Evolutionary conservation across 2,329 filamentous ascomycete species (phyloP).

Genomic region (Arthrobotrys megalospora): DNA sequence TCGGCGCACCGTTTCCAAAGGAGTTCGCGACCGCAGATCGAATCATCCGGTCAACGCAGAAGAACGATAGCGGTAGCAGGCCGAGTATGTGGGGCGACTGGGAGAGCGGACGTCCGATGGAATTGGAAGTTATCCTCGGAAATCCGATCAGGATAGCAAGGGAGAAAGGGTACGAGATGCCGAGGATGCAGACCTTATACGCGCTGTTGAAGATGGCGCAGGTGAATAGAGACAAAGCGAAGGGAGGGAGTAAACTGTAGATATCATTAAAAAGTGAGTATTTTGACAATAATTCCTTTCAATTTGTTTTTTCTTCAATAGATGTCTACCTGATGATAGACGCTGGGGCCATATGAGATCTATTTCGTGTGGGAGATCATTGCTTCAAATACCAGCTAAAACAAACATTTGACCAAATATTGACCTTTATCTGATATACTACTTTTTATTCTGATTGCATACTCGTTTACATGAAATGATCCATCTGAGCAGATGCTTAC

Average conservation of each 20-base stretch:
- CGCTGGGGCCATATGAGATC: conserved; percentile 62
- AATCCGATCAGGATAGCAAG: conserved; percentile 79
- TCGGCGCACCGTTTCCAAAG: conserved; percentile 46
- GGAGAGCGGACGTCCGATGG: conserved; percentile 77
- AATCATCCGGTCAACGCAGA: conserved; percentile 76
- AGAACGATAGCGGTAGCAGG: conserved; percentile 74
- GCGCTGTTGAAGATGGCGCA: conserved; percentile 60
- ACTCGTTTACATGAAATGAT: not conserved
- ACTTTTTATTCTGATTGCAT: not conserved
- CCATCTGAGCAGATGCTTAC: not conserved
- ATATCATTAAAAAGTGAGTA: not conserved
- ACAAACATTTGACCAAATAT: conserved; percentile 50
- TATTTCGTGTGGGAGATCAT: conserved; percentile 39
- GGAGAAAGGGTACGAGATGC: conserved; percentile 76
- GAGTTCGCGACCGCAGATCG: conserved; percentile 76
- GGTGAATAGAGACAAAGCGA: conserved; percentile 41
- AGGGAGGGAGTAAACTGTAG: conserved; percentile 43
- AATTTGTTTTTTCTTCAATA: not conserved
- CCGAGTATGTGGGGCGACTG: conserved; percentile 80
- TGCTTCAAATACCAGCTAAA: conserved; percentile 60
- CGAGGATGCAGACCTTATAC: conserved; percentile 69
- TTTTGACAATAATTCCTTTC: not conserved
- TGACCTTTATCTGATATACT: conserved; percentile 19
- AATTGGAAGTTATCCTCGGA: conserved; percentile 80
- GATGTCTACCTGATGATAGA: conserved; percentile 44